phyloP scores from a whole-genome alignment of 1,284 basidiomycete genomes.

The Ganoderma resinaceum region DNA sequence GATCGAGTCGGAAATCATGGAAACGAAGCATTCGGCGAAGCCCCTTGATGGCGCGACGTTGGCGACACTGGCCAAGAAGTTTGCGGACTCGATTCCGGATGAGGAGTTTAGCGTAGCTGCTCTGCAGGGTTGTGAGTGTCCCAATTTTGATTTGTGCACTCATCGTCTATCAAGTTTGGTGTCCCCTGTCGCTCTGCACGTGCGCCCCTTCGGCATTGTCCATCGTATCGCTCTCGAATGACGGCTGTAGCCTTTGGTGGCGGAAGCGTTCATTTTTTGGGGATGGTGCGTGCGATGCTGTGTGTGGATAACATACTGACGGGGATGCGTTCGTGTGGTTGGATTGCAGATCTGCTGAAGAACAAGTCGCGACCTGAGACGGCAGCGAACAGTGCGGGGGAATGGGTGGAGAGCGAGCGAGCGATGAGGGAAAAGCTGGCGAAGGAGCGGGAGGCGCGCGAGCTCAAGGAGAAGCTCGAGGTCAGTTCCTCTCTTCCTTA shows the following conservation, averaged over 20 bases:
- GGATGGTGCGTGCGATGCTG: conserved; percentile 34
- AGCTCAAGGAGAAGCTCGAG: conserved; percentile 66
- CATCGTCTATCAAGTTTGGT: conserved; percentile 20
- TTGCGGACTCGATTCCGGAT: conserved; percentile 78
- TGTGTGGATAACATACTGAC: conserved; percentile 35
- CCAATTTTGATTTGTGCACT: conserved; percentile 32
- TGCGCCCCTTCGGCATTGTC: neutral
- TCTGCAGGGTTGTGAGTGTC: conserved; percentile 80
- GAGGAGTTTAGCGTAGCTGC: conserved; percentile 87
- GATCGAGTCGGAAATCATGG: conserved; percentile 62
- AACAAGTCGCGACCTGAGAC: conserved; percentile 81
- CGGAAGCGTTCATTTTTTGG: conserved; percentile 14
- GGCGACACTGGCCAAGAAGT: conserved; percentile 69
- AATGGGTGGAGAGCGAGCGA: conserved; percentile 77
- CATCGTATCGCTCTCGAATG: neutral
- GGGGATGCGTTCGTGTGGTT: conserved; percentile 10
- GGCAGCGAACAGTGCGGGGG: conserved; percentile 66
- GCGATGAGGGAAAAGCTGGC: conserved; percentile 73
- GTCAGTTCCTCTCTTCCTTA: conserved; percentile 47
- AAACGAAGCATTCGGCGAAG: conserved; percentile 64
- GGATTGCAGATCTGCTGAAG: conserved; percentile 68
- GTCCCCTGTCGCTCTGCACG: conserved; percentile 5
- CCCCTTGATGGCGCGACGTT: conserved; percentile 69
- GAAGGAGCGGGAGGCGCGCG: conserved; percentile 73
- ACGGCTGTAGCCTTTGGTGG: conserved; percentile 12